Evolutionary conservation across 148 eudicot species (phyloP).

Genomic region (Rhododendron griersonianum): DNA sequence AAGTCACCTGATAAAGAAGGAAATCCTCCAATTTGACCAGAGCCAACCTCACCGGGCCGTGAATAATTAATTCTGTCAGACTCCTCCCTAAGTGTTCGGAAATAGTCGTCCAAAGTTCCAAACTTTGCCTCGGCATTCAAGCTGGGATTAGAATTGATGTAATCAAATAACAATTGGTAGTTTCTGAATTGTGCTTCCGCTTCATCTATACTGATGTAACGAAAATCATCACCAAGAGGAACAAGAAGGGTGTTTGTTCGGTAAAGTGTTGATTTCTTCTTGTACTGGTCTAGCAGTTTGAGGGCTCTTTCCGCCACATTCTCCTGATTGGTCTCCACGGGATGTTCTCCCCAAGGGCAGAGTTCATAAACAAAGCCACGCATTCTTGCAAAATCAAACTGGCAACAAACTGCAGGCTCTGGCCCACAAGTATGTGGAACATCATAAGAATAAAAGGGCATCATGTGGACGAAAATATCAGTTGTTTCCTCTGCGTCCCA

Average conservation of each 20-base stretch:
- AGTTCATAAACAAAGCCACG: conserved; percentile 80
- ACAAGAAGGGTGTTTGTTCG: conserved; percentile 92
- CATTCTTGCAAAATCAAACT: conserved; percentile 95
- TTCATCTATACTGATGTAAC: conserved; percentile 90
- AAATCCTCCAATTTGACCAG: conserved; percentile 84
- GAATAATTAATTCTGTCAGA: conserved; percentile 90
- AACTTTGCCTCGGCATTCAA: conserved; percentile 91
- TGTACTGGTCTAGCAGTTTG: conserved; percentile 84
- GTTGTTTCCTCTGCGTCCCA: conserved; percentile 94
- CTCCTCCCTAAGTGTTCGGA: conserved; percentile 80
- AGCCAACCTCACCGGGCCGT: conserved; percentile 70
- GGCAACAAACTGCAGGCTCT: conserved; percentile 96
- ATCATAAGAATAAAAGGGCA: conserved; percentile 99
- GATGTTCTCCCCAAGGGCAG: conserved; percentile 93
- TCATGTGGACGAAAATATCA: conserved; percentile 98
- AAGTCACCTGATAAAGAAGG: conserved; percentile 56
- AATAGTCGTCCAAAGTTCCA: conserved; percentile 95
- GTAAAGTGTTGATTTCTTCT: conserved; percentile 86
- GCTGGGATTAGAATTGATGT: conserved; percentile 81
- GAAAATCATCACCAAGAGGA: conserved; percentile 96
- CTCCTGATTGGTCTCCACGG: conserved; percentile 78
- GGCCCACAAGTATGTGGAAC: conserved; percentile 99
- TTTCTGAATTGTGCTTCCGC: conserved; percentile 98
- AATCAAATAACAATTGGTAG: conserved; percentile 83
- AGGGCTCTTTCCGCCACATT: conserved; percentile 82